Percentiles rank a stretch among this genome's conserved stretches.
phyloP scores from a whole-genome alignment of 768 basidiomycete species.

The Nidularia pulvinata region DNA sequence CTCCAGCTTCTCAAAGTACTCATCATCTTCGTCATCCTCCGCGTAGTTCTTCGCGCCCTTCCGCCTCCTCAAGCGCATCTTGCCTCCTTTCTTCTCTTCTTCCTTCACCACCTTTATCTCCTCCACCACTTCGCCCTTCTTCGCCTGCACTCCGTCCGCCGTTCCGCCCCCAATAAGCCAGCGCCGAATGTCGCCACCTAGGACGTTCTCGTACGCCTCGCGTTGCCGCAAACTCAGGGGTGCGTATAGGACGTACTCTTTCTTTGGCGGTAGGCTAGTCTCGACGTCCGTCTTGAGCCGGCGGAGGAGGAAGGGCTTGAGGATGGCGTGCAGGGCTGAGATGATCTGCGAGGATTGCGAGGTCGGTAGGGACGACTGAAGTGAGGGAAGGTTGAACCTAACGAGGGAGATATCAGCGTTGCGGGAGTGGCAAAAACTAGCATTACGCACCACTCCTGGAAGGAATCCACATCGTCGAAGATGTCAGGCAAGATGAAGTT shows the following conservation, averaged over 20 bases:
- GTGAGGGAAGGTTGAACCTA: conserved; percentile 74
- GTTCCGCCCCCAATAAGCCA: conserved; percentile 48
- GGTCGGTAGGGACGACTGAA: conserved; percentile 54
- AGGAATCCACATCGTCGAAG: conserved; percentile 86
- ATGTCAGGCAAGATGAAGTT: conserved; percentile 97
- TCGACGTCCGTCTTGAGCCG: conserved; percentile 91
- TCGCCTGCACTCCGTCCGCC: conserved; percentile 9
- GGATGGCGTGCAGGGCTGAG: conserved; percentile 80
- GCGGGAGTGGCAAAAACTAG: background rate
- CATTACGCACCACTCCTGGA: conserved; percentile 77
- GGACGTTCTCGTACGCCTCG: conserved; percentile 81
- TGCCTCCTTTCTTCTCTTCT: conserved; percentile 13
- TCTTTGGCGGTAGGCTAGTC: conserved; percentile 81
- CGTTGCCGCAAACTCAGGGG: conserved; percentile 83
- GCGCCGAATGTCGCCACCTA: conserved; percentile 68
- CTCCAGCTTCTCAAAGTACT: conserved; percentile 65
- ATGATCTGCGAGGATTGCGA: conserved; percentile 69
- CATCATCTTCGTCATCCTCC: conserved; percentile 62
- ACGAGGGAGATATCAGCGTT: background rate
- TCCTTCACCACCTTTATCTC: conserved; percentile 12
- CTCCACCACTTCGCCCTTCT: conserved; percentile 4
- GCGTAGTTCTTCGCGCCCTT: conserved; percentile 45
- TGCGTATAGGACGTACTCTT: conserved; percentile 93
- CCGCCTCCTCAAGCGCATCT: conserved; percentile 27
- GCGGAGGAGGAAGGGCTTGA: conserved; percentile 94